Percentiles rank a stretch among this genome's conserved stretches.
Conservation (phyloP, 192 early-diverging fungal species). For the Coemansia brasiliensis region DNA sequence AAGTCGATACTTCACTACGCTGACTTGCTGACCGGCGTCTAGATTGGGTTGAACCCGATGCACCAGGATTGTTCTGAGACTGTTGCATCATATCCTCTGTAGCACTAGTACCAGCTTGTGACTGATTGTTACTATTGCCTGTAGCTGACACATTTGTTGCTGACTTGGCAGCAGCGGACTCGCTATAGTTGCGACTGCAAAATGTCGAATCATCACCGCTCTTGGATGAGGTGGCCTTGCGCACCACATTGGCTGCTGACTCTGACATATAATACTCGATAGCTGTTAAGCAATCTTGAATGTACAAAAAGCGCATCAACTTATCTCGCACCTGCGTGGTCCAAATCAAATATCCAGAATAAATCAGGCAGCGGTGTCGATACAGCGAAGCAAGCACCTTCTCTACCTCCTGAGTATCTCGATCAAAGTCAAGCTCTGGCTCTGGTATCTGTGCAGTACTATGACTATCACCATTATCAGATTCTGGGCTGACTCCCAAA, state of each 20-base stretch:
- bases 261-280: constrained; percentile 82
- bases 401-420: constrained; percentile 51
- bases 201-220: neutral
- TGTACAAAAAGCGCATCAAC: constrained; percentile 72
- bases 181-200: constrained; percentile 4
- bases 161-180: neutral
- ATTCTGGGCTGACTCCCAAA: constrained; percentile 28
- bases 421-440: constrained; percentile 27
- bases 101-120: neutral
- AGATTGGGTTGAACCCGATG: neutral
- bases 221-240: constrained; percentile 56
- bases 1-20: constrained; percentile 25
- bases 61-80: neutral
- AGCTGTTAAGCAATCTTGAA: constrained; percentile 67
- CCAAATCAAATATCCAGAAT: constrained; percentile 85
- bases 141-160: neutral
- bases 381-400: constrained; percentile 58
- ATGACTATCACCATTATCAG: neutral
- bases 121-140: neutral
- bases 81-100: neutral
- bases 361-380: constrained; percentile 74
- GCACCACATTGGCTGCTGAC: constrained; percentile 74
- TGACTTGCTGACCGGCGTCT: constrained; percentile 18
- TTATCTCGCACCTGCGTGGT: constrained; percentile 82
- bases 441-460: neutral